Percentiles rank a stretch among this genome's conserved stretches.
phyloP scores from a whole-genome alignment of 495 filamentous ascomycete species.

The Aspergillus diversus region DNA sequence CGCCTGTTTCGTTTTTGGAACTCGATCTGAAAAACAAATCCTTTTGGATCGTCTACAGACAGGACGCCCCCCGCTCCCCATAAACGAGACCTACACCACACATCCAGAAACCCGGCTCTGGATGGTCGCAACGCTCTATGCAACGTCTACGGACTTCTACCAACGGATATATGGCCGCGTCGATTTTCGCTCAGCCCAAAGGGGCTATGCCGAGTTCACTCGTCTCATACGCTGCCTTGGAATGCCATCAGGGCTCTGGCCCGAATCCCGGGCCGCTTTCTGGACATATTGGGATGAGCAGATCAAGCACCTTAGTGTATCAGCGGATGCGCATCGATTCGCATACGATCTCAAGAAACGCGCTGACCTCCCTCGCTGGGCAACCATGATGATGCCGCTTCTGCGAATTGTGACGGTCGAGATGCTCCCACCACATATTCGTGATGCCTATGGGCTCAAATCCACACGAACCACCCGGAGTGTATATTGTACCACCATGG shows the following conservation, averaged over 20 bases:
- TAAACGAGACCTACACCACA: conserved; percentile 28
- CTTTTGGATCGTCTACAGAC: conserved; percentile 35
- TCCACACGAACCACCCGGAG: conserved; percentile 36
- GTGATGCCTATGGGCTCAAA: conserved; percentile 44
- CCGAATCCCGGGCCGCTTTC: conserved; percentile 37
- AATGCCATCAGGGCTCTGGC: conserved; percentile 37
- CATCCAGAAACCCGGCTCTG: conserved; percentile 37
- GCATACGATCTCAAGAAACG: conserved; percentile 35
- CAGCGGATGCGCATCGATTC: conserved; percentile 37
- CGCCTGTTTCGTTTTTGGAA: conserved; percentile 45
- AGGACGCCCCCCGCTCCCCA: conserved; percentile 31
- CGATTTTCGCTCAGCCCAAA: conserved; percentile 41
- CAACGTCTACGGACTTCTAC: conserved; percentile 48
- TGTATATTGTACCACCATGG: conserved; percentile 43
- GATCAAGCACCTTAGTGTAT: conserved; percentile 36
- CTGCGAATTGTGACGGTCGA: conserved; percentile 41
- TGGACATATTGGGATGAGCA: conserved; percentile 49
- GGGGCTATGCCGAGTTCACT: conserved; percentile 41
- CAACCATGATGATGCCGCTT: conserved; percentile 40
- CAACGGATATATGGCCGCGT: conserved; percentile 47
- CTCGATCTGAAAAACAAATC: conserved; percentile 34
- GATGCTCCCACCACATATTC: conserved; percentile 43
- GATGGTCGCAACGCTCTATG: conserved; percentile 46
- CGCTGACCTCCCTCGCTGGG: conserved; percentile 39
- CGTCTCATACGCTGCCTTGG: conserved; percentile 36